Base-by-base conservation (phyloP, 2,329 filamentous ascomycete species). In the Pyricularia pennisetigena region DNA sequence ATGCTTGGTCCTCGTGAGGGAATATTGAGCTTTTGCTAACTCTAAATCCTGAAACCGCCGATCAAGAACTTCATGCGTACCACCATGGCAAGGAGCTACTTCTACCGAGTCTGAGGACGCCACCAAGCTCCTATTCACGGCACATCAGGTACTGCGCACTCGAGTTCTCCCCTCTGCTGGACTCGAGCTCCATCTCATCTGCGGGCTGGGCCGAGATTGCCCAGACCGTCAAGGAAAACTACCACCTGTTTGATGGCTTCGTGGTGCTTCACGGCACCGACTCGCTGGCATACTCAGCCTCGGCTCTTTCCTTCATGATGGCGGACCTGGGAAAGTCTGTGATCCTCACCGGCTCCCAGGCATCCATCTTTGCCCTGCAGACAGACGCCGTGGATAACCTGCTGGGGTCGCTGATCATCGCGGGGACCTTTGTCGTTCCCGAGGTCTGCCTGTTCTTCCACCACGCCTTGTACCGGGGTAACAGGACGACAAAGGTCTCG, bases 361-460 rank as follows among this genome's bases (percentile, higher is more conserved):
- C 93, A 0, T 92, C 92, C 64, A 97, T 97, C 85, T 90, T 95
- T 73, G 89, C 94, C 70, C 86, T 97, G 29, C 93, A 97, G 78
- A 95, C 91, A 67, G 94, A 97, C 77, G 94, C 93, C 10, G 91
- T 93, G 54, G 93, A 96, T 79, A 97, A 97, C 74, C 85, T 97
- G 14, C 85, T 97, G 5, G 92, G 92, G 24, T 94, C 92, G 1
- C 84, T 97, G 74, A 93, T 97, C 75, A 90, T 97, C 68, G 94
- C 94, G 3, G 93, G 93, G 41, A 95, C 95, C 70, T 97, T 97
- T 75, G 91, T 93, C 80, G 92, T 97, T 69, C 93, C 94, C 0
- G 94, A 97, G 77, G 94, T 97, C 67, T 94, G 92, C 76, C 84
- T 97, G 49, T 97, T 96, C 82, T 97, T 97, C 83, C 92, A 95